A percentile compares a stretch with the other conserved stretches of the same genome.
phyloP scores from a whole-genome alignment of 2,329 filamentous ascomycete species.

The Calonectria pseudoturangicola region DNA sequence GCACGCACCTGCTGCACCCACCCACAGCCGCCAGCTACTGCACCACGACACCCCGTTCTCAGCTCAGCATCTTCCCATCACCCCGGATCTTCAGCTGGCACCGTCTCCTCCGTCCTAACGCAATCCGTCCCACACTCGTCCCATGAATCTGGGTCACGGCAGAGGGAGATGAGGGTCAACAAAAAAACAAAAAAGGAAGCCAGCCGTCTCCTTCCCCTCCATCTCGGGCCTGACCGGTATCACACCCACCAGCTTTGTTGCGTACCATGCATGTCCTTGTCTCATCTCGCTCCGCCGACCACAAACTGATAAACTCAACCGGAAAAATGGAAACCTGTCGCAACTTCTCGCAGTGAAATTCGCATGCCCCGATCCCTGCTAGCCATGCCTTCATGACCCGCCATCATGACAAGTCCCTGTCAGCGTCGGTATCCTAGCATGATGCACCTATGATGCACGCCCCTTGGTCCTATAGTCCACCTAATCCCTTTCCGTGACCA shows the following conservation, averaged over 20 bases:
- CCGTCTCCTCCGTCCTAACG: slow-evolving; percentile 16
- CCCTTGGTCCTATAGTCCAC: neutral
- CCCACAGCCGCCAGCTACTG: slow-evolving; percentile 23
- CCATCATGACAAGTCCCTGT: slow-evolving; percentile 22
- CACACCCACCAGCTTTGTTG: neutral
- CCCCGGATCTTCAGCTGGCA: slow-evolving; percentile 38
- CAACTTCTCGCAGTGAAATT: neutral
- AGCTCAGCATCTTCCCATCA: slow-evolving; percentile 31
- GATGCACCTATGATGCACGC: slow-evolving; percentile 22
- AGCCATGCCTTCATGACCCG: slow-evolving; percentile 15
- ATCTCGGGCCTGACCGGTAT: slow-evolving; percentile 29
- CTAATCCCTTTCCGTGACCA: neutral
- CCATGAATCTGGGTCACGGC: slow-evolving; percentile 34
- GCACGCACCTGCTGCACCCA: slow-evolving; percentile 14
- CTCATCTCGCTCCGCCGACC: neutral
- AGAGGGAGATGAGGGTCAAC: slow-evolving; percentile 1
- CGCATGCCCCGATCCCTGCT: neutral
- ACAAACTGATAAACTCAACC: neutral
- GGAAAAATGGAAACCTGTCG: neutral
- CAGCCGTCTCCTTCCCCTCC: neutral
- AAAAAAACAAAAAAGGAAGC: neutral
- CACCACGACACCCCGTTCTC: slow-evolving; percentile 25
- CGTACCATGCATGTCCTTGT: neutral
- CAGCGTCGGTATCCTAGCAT: slow-evolving; percentile 23
- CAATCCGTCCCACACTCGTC: slow-evolving; percentile 31